Conservation (phyloP, 176 grass and related monocot genomes). For the Zea mays region Zm-B73-REFERENCE-NAM-5.0 NC_050103.1:169332001-169332500, state of each 20-base stretch:
- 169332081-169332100: background rate
- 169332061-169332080: background rate
- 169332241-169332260: background rate
- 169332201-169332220: background rate
- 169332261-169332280: background rate
- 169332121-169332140: background rate
- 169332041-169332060: background rate
- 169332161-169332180: background rate
- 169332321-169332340: background rate
- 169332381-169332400: background rate
- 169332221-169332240: background rate
- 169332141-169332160: background rate
- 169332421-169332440: background rate
- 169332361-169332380: slow-evolving; percentile 9
- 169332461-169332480: background rate
- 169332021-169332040: background rate
- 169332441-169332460: slow-evolving; percentile 16
- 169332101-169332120: background rate
- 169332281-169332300: slow-evolving; percentile 21
- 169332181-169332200: background rate
- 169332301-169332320: slow-evolving; percentile 42
- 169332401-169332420: slow-evolving; percentile 33
- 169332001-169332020: background rate
- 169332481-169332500: background rate
- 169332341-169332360: background rate